Conservation (phyloP, 2,329 filamentous ascomycete species). For the Colletotrichum godetiae region DNA sequence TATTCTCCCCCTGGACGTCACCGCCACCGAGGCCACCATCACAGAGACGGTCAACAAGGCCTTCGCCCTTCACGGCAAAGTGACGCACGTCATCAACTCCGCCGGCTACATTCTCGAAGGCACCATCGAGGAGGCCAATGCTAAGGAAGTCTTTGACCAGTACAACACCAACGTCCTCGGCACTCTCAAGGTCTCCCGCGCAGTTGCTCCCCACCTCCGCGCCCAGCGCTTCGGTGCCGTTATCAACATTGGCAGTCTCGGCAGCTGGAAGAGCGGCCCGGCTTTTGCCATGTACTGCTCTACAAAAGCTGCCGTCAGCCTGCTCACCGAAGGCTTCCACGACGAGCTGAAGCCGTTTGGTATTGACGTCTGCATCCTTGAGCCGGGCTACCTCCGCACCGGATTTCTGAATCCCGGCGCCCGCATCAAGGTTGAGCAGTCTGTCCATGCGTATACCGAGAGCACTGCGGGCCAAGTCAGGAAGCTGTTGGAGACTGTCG, state of each 20-base stretch:
- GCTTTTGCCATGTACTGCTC: slow-evolving; percentile 54
- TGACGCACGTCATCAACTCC: slow-evolving; percentile 61
- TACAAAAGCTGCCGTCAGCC: slow-evolving; percentile 59
- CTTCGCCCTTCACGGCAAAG: slow-evolving; percentile 47
- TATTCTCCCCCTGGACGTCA: slow-evolving; percentile 59
- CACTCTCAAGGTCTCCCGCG: slow-evolving; percentile 58
- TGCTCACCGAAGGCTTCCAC: slow-evolving; percentile 55
- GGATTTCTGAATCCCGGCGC: slow-evolving; percentile 54
- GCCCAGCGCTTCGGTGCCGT: slow-evolving; percentile 47
- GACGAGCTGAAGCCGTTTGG: slow-evolving; percentile 58
- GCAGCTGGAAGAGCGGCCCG: slow-evolving; percentile 52
- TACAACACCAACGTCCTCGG: slow-evolving; percentile 68
- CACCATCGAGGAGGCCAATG: slow-evolving; percentile 52
- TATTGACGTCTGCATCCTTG: slow-evolving; percentile 54
- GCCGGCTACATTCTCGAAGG: slow-evolving; percentile 58
- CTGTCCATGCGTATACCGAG: slow-evolving; percentile 46
- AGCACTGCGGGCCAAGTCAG: slow-evolving; percentile 44
- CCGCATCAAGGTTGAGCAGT: slow-evolving; percentile 41
- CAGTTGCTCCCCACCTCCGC: slow-evolving; percentile 60
- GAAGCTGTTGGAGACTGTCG: slow-evolving; percentile 44
- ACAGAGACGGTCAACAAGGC: slow-evolving; percentile 47
- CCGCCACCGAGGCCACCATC: slow-evolving; percentile 49
- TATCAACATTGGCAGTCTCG: slow-evolving; percentile 60
- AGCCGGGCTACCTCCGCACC: slow-evolving; percentile 66
- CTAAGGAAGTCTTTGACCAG: slow-evolving; percentile 48